Percentiles rank a stretch among this genome's conserved stretches.
These are phyloP conservation scores for Volvox africanus DNA, from an alignment of 139 green algal genomes.

Conservation along the genomic window DNA sequence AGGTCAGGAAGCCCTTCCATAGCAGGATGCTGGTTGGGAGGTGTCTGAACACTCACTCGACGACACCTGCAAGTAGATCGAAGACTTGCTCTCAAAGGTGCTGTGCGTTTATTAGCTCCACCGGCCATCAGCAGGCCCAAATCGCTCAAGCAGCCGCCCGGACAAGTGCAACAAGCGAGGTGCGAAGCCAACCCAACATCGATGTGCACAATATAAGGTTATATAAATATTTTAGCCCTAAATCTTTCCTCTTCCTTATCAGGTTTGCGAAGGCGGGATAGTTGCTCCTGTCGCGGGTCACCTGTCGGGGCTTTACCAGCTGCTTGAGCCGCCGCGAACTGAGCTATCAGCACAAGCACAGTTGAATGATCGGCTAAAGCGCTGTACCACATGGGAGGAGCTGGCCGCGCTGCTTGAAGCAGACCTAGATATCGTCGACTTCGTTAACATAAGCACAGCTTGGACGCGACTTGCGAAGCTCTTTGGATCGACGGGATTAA, in stretches of 20 bases:
- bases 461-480: slow-evolving; percentile 25
- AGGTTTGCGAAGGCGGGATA: slow-evolving; percentile 3
- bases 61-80: background rate
- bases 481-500: background rate
- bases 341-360: background rate
- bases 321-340: background rate
- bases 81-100: slow-evolving; percentile 4
- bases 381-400: background rate
- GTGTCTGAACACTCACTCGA: background rate
- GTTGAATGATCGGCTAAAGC: background rate
- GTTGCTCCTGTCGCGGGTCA: background rate
- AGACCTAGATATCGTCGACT: background rate
- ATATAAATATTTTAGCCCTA: background rate
- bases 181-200: background rate
- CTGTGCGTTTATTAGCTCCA: slow-evolving; percentile 12
- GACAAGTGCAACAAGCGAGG: slow-evolving; percentile 5
- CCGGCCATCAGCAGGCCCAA: slow-evolving; percentile 21
- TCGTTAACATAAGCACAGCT: slow-evolving; percentile 27
- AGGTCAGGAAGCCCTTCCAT: background rate
- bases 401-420: background rate
- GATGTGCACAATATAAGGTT: background rate
- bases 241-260: background rate
- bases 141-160: slow-evolving; percentile 7
- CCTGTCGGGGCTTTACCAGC: background rate
- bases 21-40: slow-evolving; percentile 33